Evolutionary conservation across 1,139 yeast genomes (phyloP).

Genomic region (Zygoascus sp.): DNA sequence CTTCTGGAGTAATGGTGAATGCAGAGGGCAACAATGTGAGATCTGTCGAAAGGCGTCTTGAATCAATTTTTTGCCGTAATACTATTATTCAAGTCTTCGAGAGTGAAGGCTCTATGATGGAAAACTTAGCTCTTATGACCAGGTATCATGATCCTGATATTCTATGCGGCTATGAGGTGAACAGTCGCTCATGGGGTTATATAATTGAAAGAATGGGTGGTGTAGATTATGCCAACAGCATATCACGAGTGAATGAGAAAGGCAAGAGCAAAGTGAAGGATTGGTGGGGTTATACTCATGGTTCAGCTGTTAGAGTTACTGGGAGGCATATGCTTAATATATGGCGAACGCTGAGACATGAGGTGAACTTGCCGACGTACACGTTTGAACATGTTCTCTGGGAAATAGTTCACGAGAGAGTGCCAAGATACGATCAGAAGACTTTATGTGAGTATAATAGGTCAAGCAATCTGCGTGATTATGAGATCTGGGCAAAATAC

Average conservation of each 20-base stretch:
- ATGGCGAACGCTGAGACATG: slow-evolving; percentile 72
- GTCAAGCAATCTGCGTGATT: slow-evolving; percentile 24
- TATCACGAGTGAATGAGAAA: slow-evolving; percentile 40
- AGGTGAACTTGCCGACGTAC: slow-evolving; percentile 59
- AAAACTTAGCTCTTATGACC: slow-evolving; percentile 52
- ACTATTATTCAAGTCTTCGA: slow-evolving; percentile 33
- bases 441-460: slow-evolving; percentile 51
- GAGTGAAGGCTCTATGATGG: slow-evolving; percentile 54
- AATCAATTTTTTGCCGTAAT: slow-evolving; percentile 13
- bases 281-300: slow-evolving; percentile 78
- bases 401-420: slow-evolving; percentile 58
- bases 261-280: slow-evolving; percentile 51
- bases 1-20: slow-evolving; percentile 23
- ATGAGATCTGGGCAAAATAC: slow-evolving; percentile 47
- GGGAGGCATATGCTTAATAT: slow-evolving; percentile 83
- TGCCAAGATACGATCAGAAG: slow-evolving; percentile 58
- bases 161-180: slow-evolving; percentile 78
- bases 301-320: slow-evolving; percentile 59
- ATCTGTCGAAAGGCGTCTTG: slow-evolving; percentile 17
- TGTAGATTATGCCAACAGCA: slow-evolving; percentile 46
- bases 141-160: slow-evolving; percentile 79
- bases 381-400: slow-evolving; percentile 72
- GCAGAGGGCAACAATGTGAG: slow-evolving; percentile 9
- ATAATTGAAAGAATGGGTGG: slow-evolving; percentile 58
- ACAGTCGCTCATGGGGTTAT: slow-evolving; percentile 85